Evolutionary conservation across 2,329 filamentous ascomycete species (phyloP).

Genomic region (Apiospora malaysiana): DNA sequence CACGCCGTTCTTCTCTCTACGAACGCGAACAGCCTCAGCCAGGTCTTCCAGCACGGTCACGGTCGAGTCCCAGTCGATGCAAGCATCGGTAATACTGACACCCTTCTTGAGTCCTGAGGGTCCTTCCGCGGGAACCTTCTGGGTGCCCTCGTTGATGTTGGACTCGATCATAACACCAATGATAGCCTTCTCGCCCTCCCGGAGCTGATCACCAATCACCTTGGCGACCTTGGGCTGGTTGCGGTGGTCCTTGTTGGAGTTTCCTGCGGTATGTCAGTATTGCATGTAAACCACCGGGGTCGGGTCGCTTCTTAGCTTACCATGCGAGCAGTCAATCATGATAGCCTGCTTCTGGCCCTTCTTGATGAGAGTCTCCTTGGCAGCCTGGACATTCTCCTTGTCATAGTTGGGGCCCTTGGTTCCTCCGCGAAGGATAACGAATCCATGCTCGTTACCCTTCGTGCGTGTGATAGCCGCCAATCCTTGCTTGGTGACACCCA

Average conservation of each 20-base stretch:
- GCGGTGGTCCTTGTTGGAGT: constrained; percentile 96
- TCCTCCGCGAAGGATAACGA: constrained; percentile 92
- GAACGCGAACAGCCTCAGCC: constrained; percentile 79
- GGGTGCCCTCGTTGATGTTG: constrained; percentile 89
- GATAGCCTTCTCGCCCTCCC: constrained; percentile 84
- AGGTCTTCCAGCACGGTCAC: constrained; percentile 83
- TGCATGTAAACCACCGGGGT: too few species aligned
- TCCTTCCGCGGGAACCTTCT: constrained; percentile 87
- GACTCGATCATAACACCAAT: constrained; percentile 99
- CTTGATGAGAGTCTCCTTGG: constrained; percentile 78
- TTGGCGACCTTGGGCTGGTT: constrained; percentile 96
- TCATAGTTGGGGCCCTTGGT: constrained; percentile 94
- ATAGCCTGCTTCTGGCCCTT: constrained; percentile 88
- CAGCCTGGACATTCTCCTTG: constrained; percentile 77
- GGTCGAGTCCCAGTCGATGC: constrained; percentile 91
- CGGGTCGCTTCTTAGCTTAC: constrained; percentile 51
- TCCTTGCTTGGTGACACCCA: constrained; percentile 98
- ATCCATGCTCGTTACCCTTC: constrained; percentile 93
- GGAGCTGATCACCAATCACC: constrained; percentile 81
- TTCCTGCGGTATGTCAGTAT: constrained; percentile 59
- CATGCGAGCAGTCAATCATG: constrained; percentile 99
- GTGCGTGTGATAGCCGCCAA: constrained; percentile 94
- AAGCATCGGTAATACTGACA: constrained; percentile 94
- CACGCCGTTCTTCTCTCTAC: constrained; percentile 62
- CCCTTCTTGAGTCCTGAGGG: constrained; percentile 81